Base-by-base conservation (phyloP, 805 yeast species). In the Debaryomyces hansenii region DNA sequence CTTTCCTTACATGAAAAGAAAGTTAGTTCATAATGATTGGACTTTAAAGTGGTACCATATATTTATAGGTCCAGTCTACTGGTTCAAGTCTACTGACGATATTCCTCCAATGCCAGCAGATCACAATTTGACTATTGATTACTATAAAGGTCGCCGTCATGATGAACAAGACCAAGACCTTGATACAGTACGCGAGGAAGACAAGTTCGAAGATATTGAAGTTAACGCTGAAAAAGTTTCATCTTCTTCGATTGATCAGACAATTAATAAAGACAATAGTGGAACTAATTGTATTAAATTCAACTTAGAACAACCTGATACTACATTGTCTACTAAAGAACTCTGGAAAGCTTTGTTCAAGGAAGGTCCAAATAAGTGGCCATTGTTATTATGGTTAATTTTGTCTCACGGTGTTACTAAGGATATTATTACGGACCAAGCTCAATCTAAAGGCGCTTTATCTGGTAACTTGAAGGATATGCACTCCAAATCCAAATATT, bases 31-130 rank as follows among this genome's bases (percentile, higher is more conserved):
- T 51, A 72, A 79, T 41, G 92, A 86, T 64, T 83, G 89, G 88
- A 81, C 83, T 40, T 66, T 86, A 42, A 74, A 68, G 53, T 76
- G 76, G 75, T 80, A 75, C 57, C 84, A 84, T 46, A 55, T 81
- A 37, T 60, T 75, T 46, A 53, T 70, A 45, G 92, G 90, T 32
- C 88, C 89, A 40, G 54, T 62, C 39, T 76, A 57, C 62, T 77
- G 67, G 72, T 76, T 83, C 71, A 77, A 69, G 59, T 60, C 85
- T 12, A 68, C 72, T 20, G 85, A 80, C 52, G 66, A 71, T 44
- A 83, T 84, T 44, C 85, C 88, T 45, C 89, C 90, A 52, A 74
- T 77, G 56, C 90, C 90, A 40, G 78, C 70, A 46, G 85, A 85
- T 11, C 75, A 71, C 47, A 53, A 64, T 28, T 68, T 83, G 44